Conservation (phyloP, 192 early-diverging fungal genomes). For the Endogone sp. region DNA sequence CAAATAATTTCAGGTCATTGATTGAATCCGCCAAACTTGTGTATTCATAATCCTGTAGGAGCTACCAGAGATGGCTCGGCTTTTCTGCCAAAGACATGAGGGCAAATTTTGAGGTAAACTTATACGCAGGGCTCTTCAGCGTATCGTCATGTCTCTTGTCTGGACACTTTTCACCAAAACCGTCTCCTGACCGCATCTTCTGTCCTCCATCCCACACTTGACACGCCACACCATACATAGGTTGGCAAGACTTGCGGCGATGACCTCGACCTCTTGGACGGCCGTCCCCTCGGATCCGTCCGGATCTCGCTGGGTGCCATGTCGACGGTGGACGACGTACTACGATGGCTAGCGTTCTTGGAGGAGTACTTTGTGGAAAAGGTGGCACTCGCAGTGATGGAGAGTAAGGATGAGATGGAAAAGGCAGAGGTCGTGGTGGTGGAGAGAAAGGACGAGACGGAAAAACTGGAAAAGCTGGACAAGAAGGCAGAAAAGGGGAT, state of each 20-base stretch:
- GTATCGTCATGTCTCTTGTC: too few species aligned
- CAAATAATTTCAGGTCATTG: not conserved
- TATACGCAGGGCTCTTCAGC: too few species aligned
- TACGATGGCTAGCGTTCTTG: constrained; percentile 58
- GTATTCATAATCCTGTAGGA: not conserved
- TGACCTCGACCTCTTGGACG: constrained; percentile 66
- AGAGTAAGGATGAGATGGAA: not conserved
- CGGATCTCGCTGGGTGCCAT: constrained; percentile 78
- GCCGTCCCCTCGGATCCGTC: constrained; percentile 63
- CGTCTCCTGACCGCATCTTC: not conserved
- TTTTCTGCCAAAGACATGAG: constrained; percentile 50
- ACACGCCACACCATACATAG: constrained; percentile 15
- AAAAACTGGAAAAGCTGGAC: too few species aligned
- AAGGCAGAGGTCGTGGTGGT: not conserved
- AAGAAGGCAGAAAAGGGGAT: too few species aligned
- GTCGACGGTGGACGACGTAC: constrained; percentile 57
- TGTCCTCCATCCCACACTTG: not conserved
- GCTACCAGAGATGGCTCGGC: constrained; percentile 49
- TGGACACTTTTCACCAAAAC: too few species aligned
- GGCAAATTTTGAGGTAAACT: constrained; percentile 38
- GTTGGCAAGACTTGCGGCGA: constrained; percentile 72
- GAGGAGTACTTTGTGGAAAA: constrained; percentile 48
- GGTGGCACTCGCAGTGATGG: too few species aligned
- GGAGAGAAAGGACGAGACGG: too few species aligned
- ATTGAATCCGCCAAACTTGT: not conserved